Evolutionary conservation across 2,329 filamentous ascomycete species (phyloP), one percentile per base, ranked within the genome.

Genomic region (Sarocladium oryzae): DNA sequence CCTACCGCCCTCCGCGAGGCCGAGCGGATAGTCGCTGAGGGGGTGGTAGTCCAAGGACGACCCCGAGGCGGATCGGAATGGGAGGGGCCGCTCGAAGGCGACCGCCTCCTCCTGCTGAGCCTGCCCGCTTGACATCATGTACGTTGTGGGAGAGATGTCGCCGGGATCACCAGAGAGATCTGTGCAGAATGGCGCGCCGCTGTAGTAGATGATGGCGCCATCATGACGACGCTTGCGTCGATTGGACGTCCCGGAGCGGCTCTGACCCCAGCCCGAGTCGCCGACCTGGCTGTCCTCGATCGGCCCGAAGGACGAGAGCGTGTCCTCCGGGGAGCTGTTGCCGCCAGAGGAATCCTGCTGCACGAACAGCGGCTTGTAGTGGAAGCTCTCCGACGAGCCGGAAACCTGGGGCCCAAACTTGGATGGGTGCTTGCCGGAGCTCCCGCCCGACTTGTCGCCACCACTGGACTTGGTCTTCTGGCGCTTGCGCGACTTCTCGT

Each of bases 121-220:
- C 51, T 70, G 68, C 1, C 67, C 70, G 9, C 69, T 69, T n/a
- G 72, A 74, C 3, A 71, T 69, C 65, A 77, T 66, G 53, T 78
- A 72, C 1, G 77, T 75, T 2, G 73, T 63, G 1, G 74, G 72
- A 0, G 73, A 76, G 1, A 66, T 55, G 20, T 76, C 74, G 2
- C 74, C 75, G 10, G 71, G 71, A 58, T 90, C 85, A 2, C 85
- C 84, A 15, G 84, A 88, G 3, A 93, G 68, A 63, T 95, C 89
- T 1, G 84, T 90, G 63, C 84, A 93, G 63, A 93, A 95, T 0
- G 80, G 81, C 1, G 86, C 85, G 23, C 86, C 87, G 54, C 79
- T 88, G 63, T 92, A 95, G 61, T 91, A 95, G 16, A 92, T 89
- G 57, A 95, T 86, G 1, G 86, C 83, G 8, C 88, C 89, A 53